Conservation (phyloP, 1,139 yeast species). For the Lodderomyces theae region DNA sequence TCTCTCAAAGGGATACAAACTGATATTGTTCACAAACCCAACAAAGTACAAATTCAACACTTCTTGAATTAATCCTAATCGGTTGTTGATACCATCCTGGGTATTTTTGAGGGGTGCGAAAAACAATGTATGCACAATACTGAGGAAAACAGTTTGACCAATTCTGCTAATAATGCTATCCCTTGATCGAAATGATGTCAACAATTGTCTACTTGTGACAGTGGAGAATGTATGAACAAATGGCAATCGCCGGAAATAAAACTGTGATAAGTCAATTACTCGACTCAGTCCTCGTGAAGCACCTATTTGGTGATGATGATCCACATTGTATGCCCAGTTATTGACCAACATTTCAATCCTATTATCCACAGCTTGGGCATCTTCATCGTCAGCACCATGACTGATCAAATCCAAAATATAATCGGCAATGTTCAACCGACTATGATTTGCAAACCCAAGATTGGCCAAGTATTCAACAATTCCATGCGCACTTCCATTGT, state of each 20-base stretch:
- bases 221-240: conserved; percentile 26
- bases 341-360: conserved; percentile 37
- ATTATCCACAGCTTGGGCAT: conserved; percentile 20
- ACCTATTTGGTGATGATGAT: conserved; percentile 9
- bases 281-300: conserved; percentile 2
- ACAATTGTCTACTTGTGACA: conserved; percentile 31
- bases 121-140: conserved; percentile 62
- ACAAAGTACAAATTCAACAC: conserved; percentile 69
- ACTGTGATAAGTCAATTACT: conserved; percentile 20
- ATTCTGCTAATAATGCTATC: conserved; percentile 65
- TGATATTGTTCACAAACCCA: conserved; percentile 75
- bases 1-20: conserved; percentile 72
- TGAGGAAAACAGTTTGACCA: conserved; percentile 66
- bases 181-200: conserved; percentile 56
- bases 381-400: conserved; percentile 34
- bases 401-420: conserved; percentile 70
- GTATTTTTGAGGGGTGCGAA: conserved; percentile 66
- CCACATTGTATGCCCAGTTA: conserved; percentile 30
- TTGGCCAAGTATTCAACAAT: conserved; percentile 41
- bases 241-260: conserved; percentile 23
- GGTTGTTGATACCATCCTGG: conserved; percentile 57
- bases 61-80: conserved; percentile 77
- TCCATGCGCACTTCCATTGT: conserved; percentile 40
- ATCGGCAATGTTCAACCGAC: conserved; percentile 68
- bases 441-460: conserved; percentile 55